Percentiles rank a stretch among this genome's conserved stretches.
Conservation (phyloP, 805 yeast species). For the Candida fluviatilis region DNA sequence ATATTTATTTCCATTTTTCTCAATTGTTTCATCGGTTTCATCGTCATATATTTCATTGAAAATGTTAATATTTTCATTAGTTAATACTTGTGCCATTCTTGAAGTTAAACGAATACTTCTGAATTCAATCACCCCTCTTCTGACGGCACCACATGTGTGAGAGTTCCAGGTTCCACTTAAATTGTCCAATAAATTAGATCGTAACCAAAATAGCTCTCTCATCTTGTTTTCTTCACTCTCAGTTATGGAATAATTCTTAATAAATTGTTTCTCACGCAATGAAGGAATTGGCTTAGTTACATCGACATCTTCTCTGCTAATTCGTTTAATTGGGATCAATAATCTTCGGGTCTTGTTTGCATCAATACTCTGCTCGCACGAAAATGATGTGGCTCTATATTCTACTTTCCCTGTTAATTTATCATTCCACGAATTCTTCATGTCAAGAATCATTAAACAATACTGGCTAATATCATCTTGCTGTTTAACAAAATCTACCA, state of each 20-base stretch:
- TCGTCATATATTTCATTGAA: constrained; percentile 24
- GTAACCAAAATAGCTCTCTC: constrained; percentile 75
- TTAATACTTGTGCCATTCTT: constrained; percentile 54
- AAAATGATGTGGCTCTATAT: constrained; percentile 24
- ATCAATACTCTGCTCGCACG: constrained; percentile 24
- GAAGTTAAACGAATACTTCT: constrained; percentile 61
- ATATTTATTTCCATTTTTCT: constrained; percentile 24
- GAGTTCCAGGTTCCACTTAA: constrained; percentile 66
- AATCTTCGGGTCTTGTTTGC: constrained; percentile 45
- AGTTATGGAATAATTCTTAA: constrained; percentile 50
- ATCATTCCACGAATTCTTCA: constrained; percentile 78
- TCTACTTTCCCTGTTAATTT: constrained; percentile 29
- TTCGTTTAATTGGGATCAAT: constrained; percentile 65
- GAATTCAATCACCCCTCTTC: constrained; percentile 60
- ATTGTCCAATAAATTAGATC: constrained; percentile 57
- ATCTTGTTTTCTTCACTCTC: constrained; percentile 54
- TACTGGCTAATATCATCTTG: constrained; percentile 43
- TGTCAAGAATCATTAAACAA: constrained; percentile 65
- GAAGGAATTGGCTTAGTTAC: constrained; percentile 63
- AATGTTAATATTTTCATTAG: constrained; percentile 45
- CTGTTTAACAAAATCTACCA: constrained; percentile 21
- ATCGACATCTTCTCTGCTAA: constrained; percentile 38
- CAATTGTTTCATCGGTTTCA: constrained; percentile 6
- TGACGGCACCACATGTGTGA: constrained; percentile 11
- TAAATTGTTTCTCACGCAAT: constrained; percentile 63